Base-by-base conservation (phyloP, 2,329 filamentous ascomycete species). In the Aspergillus awamori region DNA sequence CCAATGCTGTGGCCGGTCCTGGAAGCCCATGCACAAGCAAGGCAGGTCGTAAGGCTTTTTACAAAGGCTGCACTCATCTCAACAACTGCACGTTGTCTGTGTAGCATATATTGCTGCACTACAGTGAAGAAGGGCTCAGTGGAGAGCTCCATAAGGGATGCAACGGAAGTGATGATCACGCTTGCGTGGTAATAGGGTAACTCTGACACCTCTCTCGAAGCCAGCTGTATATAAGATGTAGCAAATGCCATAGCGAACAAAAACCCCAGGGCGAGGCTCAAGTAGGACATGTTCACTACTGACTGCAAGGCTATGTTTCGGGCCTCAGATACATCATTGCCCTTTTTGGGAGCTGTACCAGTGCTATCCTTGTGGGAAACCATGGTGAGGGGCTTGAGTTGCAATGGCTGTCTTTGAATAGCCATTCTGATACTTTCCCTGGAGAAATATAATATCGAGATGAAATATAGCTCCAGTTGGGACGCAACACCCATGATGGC, bases 371-470 rank as follows among this genome's bases (percentile, higher is more conserved):
- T 52, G 60, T 66, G 67, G n/a, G 68, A 64, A 43, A 33, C 59
- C 43, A 65, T 33, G 65, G 56, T 53, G 58, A 13, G 17, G 33
- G 49, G 52, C 30, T 22, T 48, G 43, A 64, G 65, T n/a, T 77
- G 73, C n/a, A 76, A 67, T 13, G 81, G 79, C 67, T 93, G 90
- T 55, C 95, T 85, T 77, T 98, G 94, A 38, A 97, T 86, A 26
- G 94, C 93, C n/a, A 97, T 89, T 15, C 95, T 89, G 53, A 98
- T 80, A 70, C 90, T 94, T 78, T 99, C 95, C 41, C 95, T 86
- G 0, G 95, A 90, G 72, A 99, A 98, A 77, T 96, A 97, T 0
- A 99, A 84, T n/a, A 96, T 89, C 0, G 93, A 92, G 48, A 96
- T 89, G 62, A 94, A 93, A 76, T 93, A 97, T 0, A 98, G 87